Evolutionary conservation across 352 stramenopile genomes (phyloP), one percentile per base, ranked within the genome.

Genomic region (Pythium oligandrum): DNA sequence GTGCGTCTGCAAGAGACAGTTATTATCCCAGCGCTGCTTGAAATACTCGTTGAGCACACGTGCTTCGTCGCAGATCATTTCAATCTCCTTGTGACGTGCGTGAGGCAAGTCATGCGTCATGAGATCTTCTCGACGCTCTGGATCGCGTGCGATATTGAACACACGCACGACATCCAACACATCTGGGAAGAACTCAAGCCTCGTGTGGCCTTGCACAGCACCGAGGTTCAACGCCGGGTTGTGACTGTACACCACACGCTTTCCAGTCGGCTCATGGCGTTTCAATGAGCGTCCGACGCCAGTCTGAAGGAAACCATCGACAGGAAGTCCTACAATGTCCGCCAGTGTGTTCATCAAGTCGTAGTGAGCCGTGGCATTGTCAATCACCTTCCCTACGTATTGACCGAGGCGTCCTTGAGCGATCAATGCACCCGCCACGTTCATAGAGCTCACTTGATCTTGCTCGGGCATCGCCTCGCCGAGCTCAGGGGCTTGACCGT

Each of bases 321-420:
- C 37, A 8, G 75, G 74, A 0, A 87, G 50, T 3, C 78, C 73
- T 0, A 84, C 68, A n/a, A 89, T 84, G 36, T 89, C 78, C 1
- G 78, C 75, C 12, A 89, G 45, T 6, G 78, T 89, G 44, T 86
- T 87, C 45, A 89, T 66, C 26, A 75, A 55, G 33, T 89, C 78
- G n/a, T 71, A 77, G 31, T 89, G 75, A 0, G 59, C 73, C 12
- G 65, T 55, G 3, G 52, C 65, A 26, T 84, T 71, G 4, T 83
- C 61, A 11, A 86, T 60, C 8, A 86, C 53, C 5, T 63, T 65
- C 0, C 73, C 71, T 0, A 64, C 66, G 33, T 63, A 61, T 4
- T 55, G 40, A 26, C 66, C 56, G 31, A 87, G 69, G 33, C 78
- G 57, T 0, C 75, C 73, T 55, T 87, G 65, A 1, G 78, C 75